Percentiles rank a stretch among this genome's conserved stretches.
These are phyloP conservation scores for Cucurbita maxima DNA, from an alignment of 306 rosid genomes.

Conservation along the genomic window DNA sequence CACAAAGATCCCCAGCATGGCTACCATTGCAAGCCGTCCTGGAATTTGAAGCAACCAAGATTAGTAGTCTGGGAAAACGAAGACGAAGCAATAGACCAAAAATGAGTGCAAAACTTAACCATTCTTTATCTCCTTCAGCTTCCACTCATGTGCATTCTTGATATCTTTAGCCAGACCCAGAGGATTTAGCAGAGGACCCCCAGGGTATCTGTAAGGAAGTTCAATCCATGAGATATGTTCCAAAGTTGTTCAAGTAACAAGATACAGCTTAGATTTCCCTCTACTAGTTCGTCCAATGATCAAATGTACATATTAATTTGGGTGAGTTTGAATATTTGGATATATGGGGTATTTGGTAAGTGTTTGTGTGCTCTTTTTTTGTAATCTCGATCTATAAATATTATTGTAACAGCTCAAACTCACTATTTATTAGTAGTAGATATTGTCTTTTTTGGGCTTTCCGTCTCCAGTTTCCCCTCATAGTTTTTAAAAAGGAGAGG, in stretches of 20 bases:
- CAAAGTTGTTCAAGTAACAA: neutral
- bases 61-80: neutral
- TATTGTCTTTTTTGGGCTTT: no score
- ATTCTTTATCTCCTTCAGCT: slow-evolving; percentile 85
- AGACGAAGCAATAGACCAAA: neutral
- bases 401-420: no score
- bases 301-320: neutral
- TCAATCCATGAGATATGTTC: neutral
- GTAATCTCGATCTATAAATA: no score
- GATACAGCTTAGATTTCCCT: neutral
- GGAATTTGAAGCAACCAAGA: slow-evolving; percentile 2
- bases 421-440: no score
- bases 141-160: slow-evolving; percentile 55
- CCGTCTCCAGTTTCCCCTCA: no score
- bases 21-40: slow-evolving; percentile 88
- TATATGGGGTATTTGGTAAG: no score
- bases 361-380: no score
- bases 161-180: slow-evolving; percentile 81
- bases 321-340: no score
- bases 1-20: slow-evolving; percentile 75
- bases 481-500: no score
- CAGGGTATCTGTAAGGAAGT: slow-evolving; percentile 47
- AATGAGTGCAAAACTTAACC: slow-evolving; percentile 24
- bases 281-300: neutral
- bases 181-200: slow-evolving; percentile 77